phyloP scores from a whole-genome alignment of 306 rosid genomes.

The Acacia acuminata region DNA sequence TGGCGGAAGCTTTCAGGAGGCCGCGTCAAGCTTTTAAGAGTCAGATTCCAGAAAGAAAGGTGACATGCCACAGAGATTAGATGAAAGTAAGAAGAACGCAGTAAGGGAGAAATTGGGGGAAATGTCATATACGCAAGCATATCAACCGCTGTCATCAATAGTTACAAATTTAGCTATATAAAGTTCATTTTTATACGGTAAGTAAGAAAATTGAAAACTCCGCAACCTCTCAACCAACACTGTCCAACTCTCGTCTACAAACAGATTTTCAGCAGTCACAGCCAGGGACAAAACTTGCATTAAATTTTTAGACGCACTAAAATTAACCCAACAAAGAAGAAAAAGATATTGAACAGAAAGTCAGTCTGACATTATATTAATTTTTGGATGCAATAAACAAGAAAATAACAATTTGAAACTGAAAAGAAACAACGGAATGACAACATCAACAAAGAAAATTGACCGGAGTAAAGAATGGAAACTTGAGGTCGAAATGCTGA shows the following conservation, averaged over 20 bases:
- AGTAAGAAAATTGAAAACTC: not conserved
- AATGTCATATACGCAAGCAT: not conserved
- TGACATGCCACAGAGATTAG: not conserved
- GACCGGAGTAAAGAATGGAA: not conserved
- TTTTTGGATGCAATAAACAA: not conserved
- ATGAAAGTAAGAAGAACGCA: not conserved
- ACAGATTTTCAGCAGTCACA: not conserved
- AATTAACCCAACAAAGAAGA: not conserved
- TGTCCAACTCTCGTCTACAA: not conserved
- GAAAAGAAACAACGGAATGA: not conserved
- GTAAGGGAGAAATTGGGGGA: not conserved
- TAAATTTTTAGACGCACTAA: not conserved
- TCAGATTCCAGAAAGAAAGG: not conserved
- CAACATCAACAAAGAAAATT: not conserved
- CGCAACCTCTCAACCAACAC: not conserved
- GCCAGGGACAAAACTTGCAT: not conserved
- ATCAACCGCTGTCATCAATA: not conserved
- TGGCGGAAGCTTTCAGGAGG: not conserved
- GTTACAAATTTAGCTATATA: not conserved
- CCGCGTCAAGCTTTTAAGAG: not conserved
- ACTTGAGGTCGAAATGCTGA: not conserved
- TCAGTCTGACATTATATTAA: not conserved
- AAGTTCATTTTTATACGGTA: not conserved
- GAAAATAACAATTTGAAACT: not conserved
- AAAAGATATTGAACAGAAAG: not conserved